Evolutionary conservation across 257 asterid species (phyloP), one percentile per base, ranked within the genome.

Genomic region (Solanum pimpinellifolium): DNA sequence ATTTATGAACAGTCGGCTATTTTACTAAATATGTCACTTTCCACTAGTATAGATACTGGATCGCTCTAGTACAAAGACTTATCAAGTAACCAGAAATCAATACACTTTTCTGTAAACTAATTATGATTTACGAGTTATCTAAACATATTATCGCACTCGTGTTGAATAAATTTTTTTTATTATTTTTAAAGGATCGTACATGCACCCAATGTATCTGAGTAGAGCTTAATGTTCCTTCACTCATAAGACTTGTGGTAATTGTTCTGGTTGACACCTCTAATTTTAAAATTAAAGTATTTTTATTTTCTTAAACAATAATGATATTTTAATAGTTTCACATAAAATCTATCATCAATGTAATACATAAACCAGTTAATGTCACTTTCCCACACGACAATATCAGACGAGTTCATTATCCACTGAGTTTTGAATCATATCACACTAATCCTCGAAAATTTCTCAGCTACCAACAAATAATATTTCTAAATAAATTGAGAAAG

Each of bases 1-100:
- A 33, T 65, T 65, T 65, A 65, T 11, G 0, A 4, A n/a, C 4
- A 25, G 1, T 12, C 5, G 1, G 35, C 35, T 25, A 65, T 65
- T 65, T 2, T 65, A 11, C 35, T 25, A 65, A 65, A 16, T 3
- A 7, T 15, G 9, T 7, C 9, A 16, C 72, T 16, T 65, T 65
- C 9, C 18, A 25, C 33, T 2, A n/a, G 4, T n/a, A 65, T 2
- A 65, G 0, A 8, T n/a, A n/a, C 1, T 11, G 13, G 14, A 65
- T 65, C 35, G 25, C 72, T 25, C 1, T 65, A 2, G 9, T 25
- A 65, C 70, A n/a, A 62, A 3, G 1, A n/a, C 31, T n/a, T 62
- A 62, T 8, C 70, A 4, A 0, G 31, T 62, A 62, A n/a, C 5
- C 5, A 65, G 8, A 65, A 25, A 65, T 65, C 18, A 65, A 11